These are phyloP conservation scores for Botrytis cinerea DNA, from an alignment of 2,329 filamentous ascomycete species.

Conservation along the genomic window DNA sequence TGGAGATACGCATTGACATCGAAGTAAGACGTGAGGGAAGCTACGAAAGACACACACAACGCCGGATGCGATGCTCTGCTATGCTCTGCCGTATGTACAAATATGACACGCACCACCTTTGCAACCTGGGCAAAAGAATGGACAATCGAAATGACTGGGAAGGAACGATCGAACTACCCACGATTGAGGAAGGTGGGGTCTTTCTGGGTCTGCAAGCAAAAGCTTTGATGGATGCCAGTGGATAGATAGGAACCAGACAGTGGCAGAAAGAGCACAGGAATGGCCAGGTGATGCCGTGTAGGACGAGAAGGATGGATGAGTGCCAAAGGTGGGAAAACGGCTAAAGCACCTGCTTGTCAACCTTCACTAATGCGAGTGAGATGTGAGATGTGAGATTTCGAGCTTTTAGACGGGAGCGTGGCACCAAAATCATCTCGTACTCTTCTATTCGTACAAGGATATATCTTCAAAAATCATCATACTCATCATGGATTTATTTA, in stretches of 20 bases:
- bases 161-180: conserved; percentile 25
- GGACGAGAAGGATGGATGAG: not conserved
- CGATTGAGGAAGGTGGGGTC: conserved; percentile 18
- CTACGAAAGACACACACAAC: not conserved
- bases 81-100: not conserved
- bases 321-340: not conserved
- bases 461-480: not conserved
- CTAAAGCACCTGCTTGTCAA: not conserved
- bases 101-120: conserved; percentile 19
- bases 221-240: not conserved
- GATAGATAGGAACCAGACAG: not conserved
- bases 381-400: not conserved
- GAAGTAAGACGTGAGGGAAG: conserved; percentile 14
- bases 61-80: not conserved
- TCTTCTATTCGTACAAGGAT: not conserved
- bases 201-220: not conserved
- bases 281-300: not conserved
- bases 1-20: conserved; percentile 39
- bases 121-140: conserved; percentile 7
- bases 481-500: not conserved
- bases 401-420: not conserved
- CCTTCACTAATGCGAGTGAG: not conserved
- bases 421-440: not conserved
- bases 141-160: conserved; percentile 3
- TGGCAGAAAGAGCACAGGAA: not conserved